Evolutionary conservation across 2,329 filamentous ascomycete species (phyloP), one percentile per base, ranked within the genome.

Genomic region (Beauveria sp.): DNA sequence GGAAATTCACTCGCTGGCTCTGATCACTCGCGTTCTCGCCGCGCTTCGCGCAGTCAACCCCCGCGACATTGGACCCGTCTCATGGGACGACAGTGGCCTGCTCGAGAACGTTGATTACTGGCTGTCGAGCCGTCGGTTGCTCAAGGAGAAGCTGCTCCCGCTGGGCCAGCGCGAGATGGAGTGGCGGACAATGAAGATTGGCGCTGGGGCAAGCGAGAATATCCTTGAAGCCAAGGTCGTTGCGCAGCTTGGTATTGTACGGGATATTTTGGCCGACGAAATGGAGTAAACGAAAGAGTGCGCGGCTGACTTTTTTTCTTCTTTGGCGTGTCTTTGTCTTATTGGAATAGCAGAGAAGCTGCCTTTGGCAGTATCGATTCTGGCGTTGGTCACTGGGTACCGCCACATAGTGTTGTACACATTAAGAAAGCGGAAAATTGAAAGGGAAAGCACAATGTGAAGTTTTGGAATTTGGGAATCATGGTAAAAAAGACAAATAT

Each of bases 71-170:
- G 84, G 88, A 16, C 79, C 84, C 9, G 80, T 97, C 7, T 81
- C 85, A 58, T 96, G 91, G 87, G 91, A 97, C 70, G 80, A 83
- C 14, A 80, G 81, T 0, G 80, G 80, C 1, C 82, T 96, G 52
- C 82, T 88, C 66, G 93, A 96, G 71, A 91, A 95, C 68, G 84
- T 96, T 5, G 91, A 96, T 66, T 90, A 89, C 66, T 91, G 91
- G 81, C 76, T 97, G 42, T 82, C 85, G 31, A 87, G 87, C 59
- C 82, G 86, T 62, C 85, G 85, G 66, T 77, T 88, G 60, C 77
- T 97, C 61, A 82, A 88, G 58, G 87, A 91, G 65, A 81, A 89
- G 31, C 83, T 96, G 53, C 79, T 93, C 56, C 86, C 92, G 0
- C 80, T 89, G 22, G 90, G 85, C 31, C 83, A 88, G 68, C 83